Evolutionary conservation across 2,329 filamentous ascomycete genomes (phyloP).

Genomic region (Xylariaceae sp.): DNA sequence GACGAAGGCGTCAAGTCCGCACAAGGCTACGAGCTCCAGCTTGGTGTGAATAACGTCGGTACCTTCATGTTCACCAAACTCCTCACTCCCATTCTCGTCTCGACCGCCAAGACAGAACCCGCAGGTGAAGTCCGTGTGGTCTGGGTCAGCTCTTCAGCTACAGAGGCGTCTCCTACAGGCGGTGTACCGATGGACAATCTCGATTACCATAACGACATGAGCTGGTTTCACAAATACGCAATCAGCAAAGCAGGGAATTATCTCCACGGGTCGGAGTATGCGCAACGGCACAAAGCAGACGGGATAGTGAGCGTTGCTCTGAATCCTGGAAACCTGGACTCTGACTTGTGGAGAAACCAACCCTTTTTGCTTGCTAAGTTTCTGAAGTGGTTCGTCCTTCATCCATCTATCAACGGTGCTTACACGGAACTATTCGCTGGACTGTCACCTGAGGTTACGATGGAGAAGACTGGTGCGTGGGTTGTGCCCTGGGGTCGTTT

Average conservation of each 20-base stretch:
- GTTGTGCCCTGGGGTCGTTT: slow-evolving; percentile 34
- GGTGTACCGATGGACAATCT: slow-evolving; percentile 11
- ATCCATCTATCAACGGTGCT: slow-evolving; percentile 29
- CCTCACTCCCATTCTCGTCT: slow-evolving; percentile 17
- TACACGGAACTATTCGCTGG: slow-evolving; percentile 41
- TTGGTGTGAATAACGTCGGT: slow-evolving; percentile 26
- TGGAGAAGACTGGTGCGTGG: slow-evolving; percentile 27
- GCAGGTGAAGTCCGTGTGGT: slow-evolving; percentile 21
- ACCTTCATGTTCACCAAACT: slow-evolving; percentile 25
- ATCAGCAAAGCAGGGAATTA: slow-evolving; percentile 25
- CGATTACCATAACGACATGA: slow-evolving; percentile 12
- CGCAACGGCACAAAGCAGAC: slow-evolving; percentile 11
- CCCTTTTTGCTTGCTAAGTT: background rate
- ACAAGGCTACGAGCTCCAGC: slow-evolving; percentile 27
- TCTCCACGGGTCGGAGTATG: slow-evolving; percentile 18
- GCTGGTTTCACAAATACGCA: slow-evolving; percentile 11
- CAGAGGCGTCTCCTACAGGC: slow-evolving; percentile 10
- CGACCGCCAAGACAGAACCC: slow-evolving; percentile 13
- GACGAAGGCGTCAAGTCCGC: slow-evolving; percentile 26
- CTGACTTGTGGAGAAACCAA: slow-evolving; percentile 18
- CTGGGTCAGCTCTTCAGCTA: slow-evolving; percentile 23
- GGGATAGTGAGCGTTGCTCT: slow-evolving; percentile 16
- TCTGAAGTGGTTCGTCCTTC: slow-evolving; percentile 6
- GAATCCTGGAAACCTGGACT: slow-evolving; percentile 24
- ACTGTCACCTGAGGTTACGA: slow-evolving; percentile 33